Evolutionary conservation across 306 rosid species (phyloP).

Genomic region (Casuarina cunninghamiana): DNA sequence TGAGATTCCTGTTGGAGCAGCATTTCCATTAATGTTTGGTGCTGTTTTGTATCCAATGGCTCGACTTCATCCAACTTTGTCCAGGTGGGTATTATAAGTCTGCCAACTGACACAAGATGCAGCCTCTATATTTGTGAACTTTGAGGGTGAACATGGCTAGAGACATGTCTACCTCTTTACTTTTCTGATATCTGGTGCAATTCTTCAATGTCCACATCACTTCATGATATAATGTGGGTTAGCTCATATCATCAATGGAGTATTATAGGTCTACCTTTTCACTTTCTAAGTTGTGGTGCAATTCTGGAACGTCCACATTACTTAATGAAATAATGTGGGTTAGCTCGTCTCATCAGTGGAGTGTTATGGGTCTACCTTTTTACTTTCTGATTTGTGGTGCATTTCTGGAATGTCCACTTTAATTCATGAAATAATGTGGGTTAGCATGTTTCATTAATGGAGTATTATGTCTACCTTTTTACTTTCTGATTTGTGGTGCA

Average conservation of each 20-base stretch:
- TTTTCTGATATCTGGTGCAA: constrained; percentile 7
- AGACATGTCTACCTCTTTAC: background rate
- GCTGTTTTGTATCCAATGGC: constrained; percentile 93
- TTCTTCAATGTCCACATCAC: background rate
- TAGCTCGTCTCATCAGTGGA: too few species aligned
- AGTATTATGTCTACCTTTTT: too few species aligned
- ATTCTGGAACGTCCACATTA: too few species aligned
- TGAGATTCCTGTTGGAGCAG: constrained; percentile 89
- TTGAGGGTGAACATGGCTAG: background rate
- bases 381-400: background rate
- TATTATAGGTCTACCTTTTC: too few species aligned
- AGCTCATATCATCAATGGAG: too few species aligned
- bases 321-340: too few species aligned
- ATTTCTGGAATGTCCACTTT: background rate
- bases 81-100: constrained; percentile 50
- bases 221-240: background rate
- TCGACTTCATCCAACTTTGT: constrained; percentile 80
- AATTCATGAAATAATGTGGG: background rate
- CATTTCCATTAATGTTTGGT: constrained; percentile 91
- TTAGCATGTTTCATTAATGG: background rate
- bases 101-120: constrained; percentile 16
- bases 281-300: too few species aligned
- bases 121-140: constrained; percentile 9
- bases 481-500: too few species aligned
- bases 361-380: background rate